A percentile compares a stretch with the other conserved stretches of the same genome.
Conservation (phyloP, 305 asterid genomes). For the Fraxinus dipetala region DNA sequence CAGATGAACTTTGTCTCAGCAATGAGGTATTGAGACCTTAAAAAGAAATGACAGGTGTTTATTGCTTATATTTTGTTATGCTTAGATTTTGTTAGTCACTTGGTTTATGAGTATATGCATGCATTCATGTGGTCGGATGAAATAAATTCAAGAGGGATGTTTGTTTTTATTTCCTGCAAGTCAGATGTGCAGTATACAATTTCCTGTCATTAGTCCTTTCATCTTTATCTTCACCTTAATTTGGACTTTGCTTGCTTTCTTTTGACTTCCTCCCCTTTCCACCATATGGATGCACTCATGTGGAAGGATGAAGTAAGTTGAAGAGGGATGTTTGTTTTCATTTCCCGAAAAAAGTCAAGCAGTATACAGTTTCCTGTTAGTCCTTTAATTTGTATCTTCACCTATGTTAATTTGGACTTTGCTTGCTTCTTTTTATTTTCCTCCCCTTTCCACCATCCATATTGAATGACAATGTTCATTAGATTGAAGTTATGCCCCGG, state of each 20-base stretch:
- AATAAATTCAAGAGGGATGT: neutral
- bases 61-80: neutral
- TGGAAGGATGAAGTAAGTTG: neutral
- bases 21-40: conserved; percentile 6
- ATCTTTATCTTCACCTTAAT: neutral
- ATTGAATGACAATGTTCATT: neutral
- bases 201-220: neutral
- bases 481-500: neutral
- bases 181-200: neutral
- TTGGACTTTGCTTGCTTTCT: neutral
- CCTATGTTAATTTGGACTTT: neutral
- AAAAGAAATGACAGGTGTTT: neutral
- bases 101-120: neutral
- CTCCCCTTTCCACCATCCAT: neutral
- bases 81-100: neutral
- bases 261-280: neutral
- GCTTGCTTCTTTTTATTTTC: neutral
- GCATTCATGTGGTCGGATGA: neutral
- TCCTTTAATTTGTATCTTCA: neutral
- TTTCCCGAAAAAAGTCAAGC: neutral
- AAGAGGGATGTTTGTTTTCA: neutral
- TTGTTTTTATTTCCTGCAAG: neutral
- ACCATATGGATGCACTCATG: neutral
- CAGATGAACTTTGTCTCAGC: neutral
- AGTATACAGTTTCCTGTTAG: neutral